phyloP scores from a whole-genome alignment of 257 asterid species.

The Echites panduratus region DNA sequence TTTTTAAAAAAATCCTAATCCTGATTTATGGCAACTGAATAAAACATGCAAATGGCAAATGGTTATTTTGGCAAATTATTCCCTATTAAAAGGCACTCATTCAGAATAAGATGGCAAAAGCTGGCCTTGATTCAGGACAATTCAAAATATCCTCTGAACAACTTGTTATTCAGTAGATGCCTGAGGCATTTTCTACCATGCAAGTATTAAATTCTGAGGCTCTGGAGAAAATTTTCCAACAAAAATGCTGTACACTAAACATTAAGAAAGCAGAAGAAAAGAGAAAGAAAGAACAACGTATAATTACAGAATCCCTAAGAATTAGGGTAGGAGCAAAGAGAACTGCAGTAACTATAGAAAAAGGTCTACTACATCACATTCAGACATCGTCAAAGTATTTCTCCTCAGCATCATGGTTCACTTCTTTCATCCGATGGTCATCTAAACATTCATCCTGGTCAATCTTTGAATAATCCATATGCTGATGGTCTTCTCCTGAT shows the following conservation, averaged over 20 bases:
- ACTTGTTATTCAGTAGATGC: neutral
- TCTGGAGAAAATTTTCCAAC: neutral
- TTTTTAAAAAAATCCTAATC: too few relatives aligned
- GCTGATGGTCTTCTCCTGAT: slow-evolving; percentile 75
- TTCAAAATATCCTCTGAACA: neutral
- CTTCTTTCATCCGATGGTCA: slow-evolving; percentile 92
- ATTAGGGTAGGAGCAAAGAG: neutral
- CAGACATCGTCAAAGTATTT: slow-evolving; percentile 82
- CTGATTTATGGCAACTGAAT: too few relatives aligned
- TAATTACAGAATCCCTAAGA: neutral
- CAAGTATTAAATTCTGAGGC: neutral
- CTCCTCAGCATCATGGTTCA: slow-evolving; percentile 85
- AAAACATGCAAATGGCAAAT: neutral
- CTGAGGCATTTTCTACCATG: slow-evolving; percentile 2
- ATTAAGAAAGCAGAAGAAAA: neutral
- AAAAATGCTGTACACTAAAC: neutral
- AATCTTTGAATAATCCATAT: slow-evolving; percentile 74
- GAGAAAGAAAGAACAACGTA: neutral
- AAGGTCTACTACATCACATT: neutral
- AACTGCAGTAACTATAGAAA: too few relatives aligned
- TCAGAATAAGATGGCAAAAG: neutral
- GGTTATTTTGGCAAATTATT: neutral
- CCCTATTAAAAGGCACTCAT: neutral
- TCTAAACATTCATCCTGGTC: slow-evolving; percentile 76
- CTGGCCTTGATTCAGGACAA: neutral